phyloP scores from a whole-genome alignment of 2,329 filamentous ascomycete genomes.

The Fusarium musae region DNA sequence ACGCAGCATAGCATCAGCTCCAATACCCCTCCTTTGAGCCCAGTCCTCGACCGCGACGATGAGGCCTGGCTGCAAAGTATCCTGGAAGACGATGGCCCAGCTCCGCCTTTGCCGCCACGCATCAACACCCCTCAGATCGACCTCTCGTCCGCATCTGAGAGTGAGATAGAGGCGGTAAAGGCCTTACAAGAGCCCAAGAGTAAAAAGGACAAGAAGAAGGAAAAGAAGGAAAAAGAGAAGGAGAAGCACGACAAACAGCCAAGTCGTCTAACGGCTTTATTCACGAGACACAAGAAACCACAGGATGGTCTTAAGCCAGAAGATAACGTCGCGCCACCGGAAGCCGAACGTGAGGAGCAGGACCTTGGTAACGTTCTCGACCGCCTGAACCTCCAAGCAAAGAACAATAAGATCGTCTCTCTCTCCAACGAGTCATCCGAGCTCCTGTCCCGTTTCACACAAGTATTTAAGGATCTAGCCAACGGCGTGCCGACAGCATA shows the following conservation, averaged over 20 bases:
- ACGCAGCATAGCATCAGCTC: conserved; percentile 45
- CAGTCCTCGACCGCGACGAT: conserved; percentile 66
- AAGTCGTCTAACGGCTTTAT: conserved; percentile 51
- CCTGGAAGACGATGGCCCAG: conserved; percentile 56
- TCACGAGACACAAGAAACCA: conserved; percentile 54
- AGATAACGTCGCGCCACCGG: conserved; percentile 55
- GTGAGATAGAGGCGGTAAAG: conserved; percentile 43
- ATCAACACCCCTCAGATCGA: conserved; percentile 62
- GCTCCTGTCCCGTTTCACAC: conserved; percentile 84
- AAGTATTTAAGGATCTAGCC: conserved; percentile 90
- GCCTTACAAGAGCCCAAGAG: conserved; percentile 45
- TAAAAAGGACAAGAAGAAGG: conserved; percentile 46
- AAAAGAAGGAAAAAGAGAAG: conserved; percentile 52
- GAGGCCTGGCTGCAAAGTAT: conserved; percentile 68
- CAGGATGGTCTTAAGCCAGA: conserved; percentile 50
- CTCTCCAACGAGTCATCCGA: conserved; percentile 86
- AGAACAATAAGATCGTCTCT: conserved; percentile 87
- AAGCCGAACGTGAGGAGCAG: conserved; percentile 65
- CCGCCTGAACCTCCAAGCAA: conserved; percentile 82
- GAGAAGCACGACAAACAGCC: conserved; percentile 49
- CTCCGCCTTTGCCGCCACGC: conserved; percentile 66
- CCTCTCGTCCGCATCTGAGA: conserved; percentile 40
- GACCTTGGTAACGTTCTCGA: conserved; percentile 86
- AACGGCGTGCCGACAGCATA: conserved; percentile 95
- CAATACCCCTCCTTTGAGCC: conserved; percentile 45